Evolutionary conservation across 805 yeast species (phyloP).

Genomic region (Alloascoidea hylecoeti): DNA sequence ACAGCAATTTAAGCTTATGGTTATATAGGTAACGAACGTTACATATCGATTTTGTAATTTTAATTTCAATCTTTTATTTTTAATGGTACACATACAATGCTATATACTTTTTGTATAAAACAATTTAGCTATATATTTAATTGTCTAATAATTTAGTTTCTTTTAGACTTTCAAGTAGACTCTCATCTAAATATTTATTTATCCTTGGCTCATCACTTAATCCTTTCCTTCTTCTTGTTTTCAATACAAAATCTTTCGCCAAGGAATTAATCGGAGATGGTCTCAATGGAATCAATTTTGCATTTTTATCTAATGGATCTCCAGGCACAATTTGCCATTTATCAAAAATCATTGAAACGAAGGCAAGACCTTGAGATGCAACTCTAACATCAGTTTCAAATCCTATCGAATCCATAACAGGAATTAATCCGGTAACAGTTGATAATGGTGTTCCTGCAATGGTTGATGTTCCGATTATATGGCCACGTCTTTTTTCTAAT

Average conservation of each 20-base stretch:
- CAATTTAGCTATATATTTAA: neutral
- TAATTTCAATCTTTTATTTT: no score
- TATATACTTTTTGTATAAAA: neutral
- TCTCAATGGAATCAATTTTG: conserved; percentile 50
- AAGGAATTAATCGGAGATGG: conserved; percentile 60
- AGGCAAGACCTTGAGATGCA: conserved; percentile 66
- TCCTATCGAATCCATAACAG: conserved; percentile 86
- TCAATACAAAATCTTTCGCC: conserved; percentile 81
- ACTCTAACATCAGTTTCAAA: conserved; percentile 76
- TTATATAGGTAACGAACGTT: no score
- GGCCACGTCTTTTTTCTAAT: conserved; percentile 61
- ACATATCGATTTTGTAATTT: no score
- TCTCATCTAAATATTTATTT: conserved; percentile 51
- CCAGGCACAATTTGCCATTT: conserved; percentile 82
- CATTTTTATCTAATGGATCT: conserved; percentile 66
- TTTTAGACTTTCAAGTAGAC: conserved; percentile 35
- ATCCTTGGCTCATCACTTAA: conserved; percentile 58
- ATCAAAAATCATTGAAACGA: conserved; percentile 49
- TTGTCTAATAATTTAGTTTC: conserved; percentile 27
- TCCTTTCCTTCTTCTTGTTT: conserved; percentile 84
- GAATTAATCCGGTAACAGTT: conserved; percentile 49
- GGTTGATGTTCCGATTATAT: conserved; percentile 29
- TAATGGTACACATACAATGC: neutral
- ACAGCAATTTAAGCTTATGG: no score
- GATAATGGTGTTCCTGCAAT: conserved; percentile 65